phyloP scores from a whole-genome alignment of 257 asterid species.

The Nicotiana otophora region DNA sequence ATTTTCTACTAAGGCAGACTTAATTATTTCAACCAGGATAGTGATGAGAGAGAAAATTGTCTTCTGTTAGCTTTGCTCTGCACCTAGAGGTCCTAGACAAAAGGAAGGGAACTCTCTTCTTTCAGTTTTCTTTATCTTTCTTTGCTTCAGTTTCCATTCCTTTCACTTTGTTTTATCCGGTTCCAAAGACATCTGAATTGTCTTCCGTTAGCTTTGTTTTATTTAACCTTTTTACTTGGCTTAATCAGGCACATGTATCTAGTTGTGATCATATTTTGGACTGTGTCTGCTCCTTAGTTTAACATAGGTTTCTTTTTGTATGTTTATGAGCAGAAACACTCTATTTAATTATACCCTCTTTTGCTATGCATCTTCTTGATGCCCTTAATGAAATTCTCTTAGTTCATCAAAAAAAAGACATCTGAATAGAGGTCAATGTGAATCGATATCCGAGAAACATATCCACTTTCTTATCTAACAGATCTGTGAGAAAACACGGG shows the following conservation, averaged over 20 bases:
- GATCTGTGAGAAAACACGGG: background rate
- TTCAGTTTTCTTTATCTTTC: background rate
- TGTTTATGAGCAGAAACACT: too few relatives aligned
- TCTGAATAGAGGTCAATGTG: background rate
- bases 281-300: too few relatives aligned
- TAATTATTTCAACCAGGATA: background rate
- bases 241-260: too few relatives aligned
- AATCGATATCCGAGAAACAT: background rate
- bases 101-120: background rate
- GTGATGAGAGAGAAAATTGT: background rate
- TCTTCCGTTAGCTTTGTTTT: too few relatives aligned
- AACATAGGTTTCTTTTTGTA: too few relatives aligned
- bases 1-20: background rate
- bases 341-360: too few relatives aligned
- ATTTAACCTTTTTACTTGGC: too few relatives aligned
- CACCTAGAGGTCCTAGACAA: background rate
- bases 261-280: too few relatives aligned
- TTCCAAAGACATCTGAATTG: background rate
- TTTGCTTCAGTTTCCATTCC: background rate
- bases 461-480: background rate
- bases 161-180: background rate
- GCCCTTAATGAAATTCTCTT: too few relatives aligned
- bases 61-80: background rate
- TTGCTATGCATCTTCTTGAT: too few relatives aligned
- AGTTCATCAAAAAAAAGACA: background rate